These are phyloP conservation scores for Tricharina praecox DNA, from an alignment of 495 filamentous ascomycete genomes.

Conservation along the genomic window DNA sequence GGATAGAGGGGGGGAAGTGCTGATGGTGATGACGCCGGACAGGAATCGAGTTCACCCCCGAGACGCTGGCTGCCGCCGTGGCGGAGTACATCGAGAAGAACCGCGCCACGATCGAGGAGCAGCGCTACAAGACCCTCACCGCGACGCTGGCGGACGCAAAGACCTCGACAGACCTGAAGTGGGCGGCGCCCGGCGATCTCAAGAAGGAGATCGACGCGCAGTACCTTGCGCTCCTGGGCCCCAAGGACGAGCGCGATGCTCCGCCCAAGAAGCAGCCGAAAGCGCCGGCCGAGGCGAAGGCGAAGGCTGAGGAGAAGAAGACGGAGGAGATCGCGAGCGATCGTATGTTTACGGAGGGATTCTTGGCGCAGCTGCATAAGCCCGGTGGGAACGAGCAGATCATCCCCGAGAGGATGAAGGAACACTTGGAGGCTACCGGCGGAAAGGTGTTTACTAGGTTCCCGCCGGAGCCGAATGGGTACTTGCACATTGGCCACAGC, in stretches of 20 bases:
- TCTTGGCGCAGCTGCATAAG: constrained; percentile 22
- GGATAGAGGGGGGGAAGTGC: no score
- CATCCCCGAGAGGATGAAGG: constrained; percentile 17
- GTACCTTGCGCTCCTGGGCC: constrained; percentile 17
- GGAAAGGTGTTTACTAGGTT: constrained; percentile 48
- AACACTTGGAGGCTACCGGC: constrained; percentile 20
- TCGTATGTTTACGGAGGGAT: constrained; percentile 25
- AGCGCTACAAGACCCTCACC: constrained; percentile 19
- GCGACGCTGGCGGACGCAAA: constrained; percentile 18
- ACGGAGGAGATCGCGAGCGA: constrained; percentile 17
- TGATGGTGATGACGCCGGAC: constrained; percentile 4
- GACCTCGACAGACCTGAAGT: constrained; percentile 19
- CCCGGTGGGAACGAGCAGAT: constrained; percentile 26
- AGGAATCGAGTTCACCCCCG: constrained; percentile 22
- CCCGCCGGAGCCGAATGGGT: constrained; percentile 65
- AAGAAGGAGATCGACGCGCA: constrained; percentile 23
- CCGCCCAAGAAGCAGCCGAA: constrained; percentile 24
- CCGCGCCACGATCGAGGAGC: constrained; percentile 16
- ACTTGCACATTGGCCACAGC: constrained; percentile 76
- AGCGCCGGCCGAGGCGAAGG: neutral
- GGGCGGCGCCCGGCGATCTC: constrained; percentile 21
- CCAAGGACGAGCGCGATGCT: constrained; percentile 24
- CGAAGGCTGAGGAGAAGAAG: constrained; percentile 10
- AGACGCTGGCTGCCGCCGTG: constrained; percentile 11
- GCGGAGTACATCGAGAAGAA: constrained; percentile 13